A percentile compares a stretch with the other conserved stretches of the same genome.
Conservation (phyloP, 1,139 yeast genomes). For the Sugiyamaella grinbergsii region DNA sequence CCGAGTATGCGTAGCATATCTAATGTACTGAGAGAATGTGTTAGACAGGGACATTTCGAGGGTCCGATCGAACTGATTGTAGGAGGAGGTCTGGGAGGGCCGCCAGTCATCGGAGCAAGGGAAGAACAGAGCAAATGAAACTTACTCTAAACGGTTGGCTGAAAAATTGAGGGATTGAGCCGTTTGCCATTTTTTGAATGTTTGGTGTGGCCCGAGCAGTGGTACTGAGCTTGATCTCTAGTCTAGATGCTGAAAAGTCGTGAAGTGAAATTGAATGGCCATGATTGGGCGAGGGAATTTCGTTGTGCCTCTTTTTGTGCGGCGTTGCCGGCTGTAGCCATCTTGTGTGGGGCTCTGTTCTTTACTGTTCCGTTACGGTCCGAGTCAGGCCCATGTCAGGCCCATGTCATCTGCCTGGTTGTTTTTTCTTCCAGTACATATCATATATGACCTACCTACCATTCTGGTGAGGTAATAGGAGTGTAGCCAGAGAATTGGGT, state of each 20-base stretch:
- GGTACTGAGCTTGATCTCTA: neutral
- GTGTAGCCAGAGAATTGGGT: no score
- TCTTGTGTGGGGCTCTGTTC: neutral
- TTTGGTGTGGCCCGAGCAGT: neutral
- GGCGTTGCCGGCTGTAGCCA: neutral
- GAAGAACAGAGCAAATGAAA: constrained; percentile 1
- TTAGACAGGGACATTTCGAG: neutral
- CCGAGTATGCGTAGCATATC: constrained; percentile 76
- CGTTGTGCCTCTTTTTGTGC: neutral
- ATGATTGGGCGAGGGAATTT: constrained; percentile 13
- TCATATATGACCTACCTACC: no score
- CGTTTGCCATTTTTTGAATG: constrained; percentile 17
- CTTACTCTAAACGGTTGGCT: constrained; percentile 33
- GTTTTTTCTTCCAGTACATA: no score
- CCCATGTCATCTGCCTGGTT: no score
- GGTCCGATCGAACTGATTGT: no score
- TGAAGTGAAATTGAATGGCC: constrained; percentile 9
- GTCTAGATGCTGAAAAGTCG: constrained; percentile 11
- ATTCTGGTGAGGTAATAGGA: no score
- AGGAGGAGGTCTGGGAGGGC: neutral
- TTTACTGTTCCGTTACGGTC: no score
- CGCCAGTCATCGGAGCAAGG: neutral
- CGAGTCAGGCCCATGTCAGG: no score
- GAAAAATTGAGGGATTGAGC: constrained; percentile 28
- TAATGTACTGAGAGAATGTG: constrained; percentile 58